Conservation (phyloP, 2,329 filamentous ascomycete genomes). For the Ascochyta koolunga region DNA sequence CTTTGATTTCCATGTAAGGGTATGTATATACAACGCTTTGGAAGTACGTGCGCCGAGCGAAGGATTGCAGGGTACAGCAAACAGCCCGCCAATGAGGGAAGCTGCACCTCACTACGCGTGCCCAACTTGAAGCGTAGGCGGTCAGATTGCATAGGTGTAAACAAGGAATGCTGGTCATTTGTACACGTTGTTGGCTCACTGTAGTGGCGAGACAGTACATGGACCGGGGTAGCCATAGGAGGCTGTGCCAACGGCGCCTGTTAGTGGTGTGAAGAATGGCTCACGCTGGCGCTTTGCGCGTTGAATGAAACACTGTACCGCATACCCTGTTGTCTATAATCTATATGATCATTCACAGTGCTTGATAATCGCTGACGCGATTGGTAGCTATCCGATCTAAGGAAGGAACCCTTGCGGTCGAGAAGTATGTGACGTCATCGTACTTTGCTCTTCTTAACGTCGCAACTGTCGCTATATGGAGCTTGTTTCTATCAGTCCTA, state of each 20-base stretch:
- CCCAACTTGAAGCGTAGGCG: not conserved
- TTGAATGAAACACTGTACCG: not conserved
- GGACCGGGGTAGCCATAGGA: not conserved
- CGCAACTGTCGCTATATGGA: too few relatives aligned
- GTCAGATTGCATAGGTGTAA: not conserved
- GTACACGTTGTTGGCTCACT: not conserved
- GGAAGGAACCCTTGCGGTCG: not conserved
- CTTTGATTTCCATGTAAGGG: not conserved
- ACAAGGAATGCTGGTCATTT: not conserved
- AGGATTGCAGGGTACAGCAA: slow-evolving; percentile 5
- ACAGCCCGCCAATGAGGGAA: slow-evolving; percentile 5
- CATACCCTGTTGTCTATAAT: not conserved
- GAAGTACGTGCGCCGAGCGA: slow-evolving; percentile 10
- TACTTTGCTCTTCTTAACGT: not conserved
- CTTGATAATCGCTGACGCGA: too few relatives aligned
- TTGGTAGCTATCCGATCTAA: not conserved
- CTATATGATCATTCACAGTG: too few relatives aligned
- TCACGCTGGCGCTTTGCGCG: not conserved
- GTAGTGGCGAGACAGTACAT: not conserved
- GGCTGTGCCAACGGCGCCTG: not conserved
- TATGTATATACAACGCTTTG: not conserved
- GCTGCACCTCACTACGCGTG: not conserved
- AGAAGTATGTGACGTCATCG: not conserved
- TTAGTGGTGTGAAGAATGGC: slow-evolving; percentile 1
- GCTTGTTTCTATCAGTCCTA: too few relatives aligned